Base-by-base conservation (phyloP, 306 rosid genomes). In the Astragalus membranaceus region DNA sequence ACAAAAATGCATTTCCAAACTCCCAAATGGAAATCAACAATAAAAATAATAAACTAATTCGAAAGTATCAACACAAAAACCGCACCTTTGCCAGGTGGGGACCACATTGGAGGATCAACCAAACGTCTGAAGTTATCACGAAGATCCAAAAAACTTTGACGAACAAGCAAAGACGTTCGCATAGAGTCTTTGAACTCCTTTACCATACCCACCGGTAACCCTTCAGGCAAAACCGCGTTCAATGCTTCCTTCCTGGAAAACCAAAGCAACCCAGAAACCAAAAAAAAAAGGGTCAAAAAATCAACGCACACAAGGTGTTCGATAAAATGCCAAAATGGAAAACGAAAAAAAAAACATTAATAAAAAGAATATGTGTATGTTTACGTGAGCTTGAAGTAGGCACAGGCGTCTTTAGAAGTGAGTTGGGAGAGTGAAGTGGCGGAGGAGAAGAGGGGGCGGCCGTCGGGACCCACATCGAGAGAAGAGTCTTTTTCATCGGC, bases 181-280 rank as follows among this genome's bases (percentile, higher is more conserved):
- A 81, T 47, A 33, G 98, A 85, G 37, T 90, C 95, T 76, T 94
- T 80, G 13, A 94, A 94, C 91, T 94, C 98, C 75, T 81, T 90
- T 75, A 53, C 73, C 98, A 94, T 85, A 15, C 95, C 97, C 59
- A n/a, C 2, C 1, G 98, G 96, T 80, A 94, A 51, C 48, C 95
- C 97, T 81, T 94, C 98, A 4, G 96, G 97, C 57, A 94, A 79
- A 58, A 67, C 82, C 23, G 66, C 67, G 47, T 88, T 84, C 85
- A 94, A 32, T 8, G 55, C 80, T 70, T 88, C 86, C 77, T 67
- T 81, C 51, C 97, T 92, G 36, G 0, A 52, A 69, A 57, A 72
- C 10, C 51, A 51, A 59, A 43, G 13, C 35, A 12, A 47, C 52
- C 58, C 58, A 50, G 14, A 54, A 59, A 73, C 1, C 46, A 73